Evolutionary conservation across 1,139 yeast genomes (phyloP), one percentile per base, ranked within the genome.

Genomic region (Yamadazyma sp.): DNA sequence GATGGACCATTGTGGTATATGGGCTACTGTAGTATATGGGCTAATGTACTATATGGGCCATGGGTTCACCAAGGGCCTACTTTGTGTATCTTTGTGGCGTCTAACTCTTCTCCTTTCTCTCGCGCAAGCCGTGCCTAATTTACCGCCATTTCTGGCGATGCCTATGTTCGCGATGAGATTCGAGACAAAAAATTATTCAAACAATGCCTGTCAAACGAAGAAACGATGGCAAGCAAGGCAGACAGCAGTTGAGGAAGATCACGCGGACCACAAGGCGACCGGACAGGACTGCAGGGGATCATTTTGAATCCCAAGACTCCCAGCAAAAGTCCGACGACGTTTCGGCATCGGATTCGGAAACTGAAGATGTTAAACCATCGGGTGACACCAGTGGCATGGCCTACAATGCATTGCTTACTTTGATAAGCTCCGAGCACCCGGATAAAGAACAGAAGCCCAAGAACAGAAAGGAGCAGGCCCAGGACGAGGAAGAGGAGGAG

Each of bases 401-500:
- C 0, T 87, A 87, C 57, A 76, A 79, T 51, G 95, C 96, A 0
- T 66, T 89, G 39, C 64, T 89, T 55, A 83, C 94, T 0, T 70
- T 87, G 39, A 67, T 88, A 43, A 74, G 74, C 36, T 67, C 79
- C 2, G 87, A 81, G 38, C 78, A 69, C 36, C 17, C 17, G 17
- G 32, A 17, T 11, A n/a, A n/a, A n/a, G 20, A 26, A 17, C 45
- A 39, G 14, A 53, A 17, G 67, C 58, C 17, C 63, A 62, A 5
- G 62, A 5, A 5, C 31, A 28, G 10, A 9, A 17, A 27, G 10
- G 17, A 5, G 30, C 18, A 53, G 50, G 8, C 22, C 62, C 51
- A 3, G 58, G 56, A 18, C 59, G 53, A 16, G 40, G 31, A 36
- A 1, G 71, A 58, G n/a, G 62, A 61, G 7, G 69, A 64, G 34